A percentile compares a stretch with the other conserved stretches of the same genome.
Evolutionary conservation across 2,329 filamentous ascomycete species (phyloP).

Genomic region (Fusarium papillatum): DNA sequence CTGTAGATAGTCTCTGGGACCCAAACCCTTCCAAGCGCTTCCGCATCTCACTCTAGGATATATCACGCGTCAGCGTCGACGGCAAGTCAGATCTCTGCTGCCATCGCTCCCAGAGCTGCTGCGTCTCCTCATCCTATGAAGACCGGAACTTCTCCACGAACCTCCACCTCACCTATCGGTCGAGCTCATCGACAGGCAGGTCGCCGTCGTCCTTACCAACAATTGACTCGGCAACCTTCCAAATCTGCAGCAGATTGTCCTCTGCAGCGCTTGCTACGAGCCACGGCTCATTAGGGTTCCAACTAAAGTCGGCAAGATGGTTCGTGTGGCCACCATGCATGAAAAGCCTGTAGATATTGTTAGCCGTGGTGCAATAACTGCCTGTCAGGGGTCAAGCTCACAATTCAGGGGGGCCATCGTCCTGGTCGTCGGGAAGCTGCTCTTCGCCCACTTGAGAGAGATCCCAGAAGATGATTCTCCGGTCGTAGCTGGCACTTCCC

Average conservation of each 20-base stretch:
- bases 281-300: slow-evolving; percentile 98
- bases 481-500: slow-evolving; percentile 92
- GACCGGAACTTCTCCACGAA: slow-evolving; percentile 47
- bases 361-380: slow-evolving; percentile 35
- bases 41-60: slow-evolving; percentile 30
- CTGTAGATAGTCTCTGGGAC: slow-evolving; percentile 7
- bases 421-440: slow-evolving; percentile 93
- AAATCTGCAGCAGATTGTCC: slow-evolving; percentile 96
- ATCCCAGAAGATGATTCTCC: slow-evolving; percentile 97
- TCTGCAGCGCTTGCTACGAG: slow-evolving; percentile 95
- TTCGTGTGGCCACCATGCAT: slow-evolving; percentile 99
- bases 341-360: slow-evolving; percentile 74
- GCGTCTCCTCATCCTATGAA: slow-evolving; percentile 48
- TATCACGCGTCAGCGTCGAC: slow-evolving; percentile 28
- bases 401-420: slow-evolving; percentile 96
- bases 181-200: slow-evolving; percentile 82
- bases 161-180: slow-evolving; percentile 64
- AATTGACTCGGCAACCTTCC: slow-evolving; percentile 88
- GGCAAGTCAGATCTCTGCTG: slow-evolving; percentile 22
- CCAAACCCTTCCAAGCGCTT: slow-evolving; percentile 6
- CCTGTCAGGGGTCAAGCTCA: slow-evolving; percentile 61
- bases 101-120: slow-evolving; percentile 40
- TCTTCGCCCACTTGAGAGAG: slow-evolving; percentile 92
- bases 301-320: slow-evolving; percentile 95
- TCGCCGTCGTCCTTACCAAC: slow-evolving; percentile 83